Evolutionary conservation across 2,329 filamentous ascomycete species (phyloP).

Genomic region (Venturia oleaginea): DNA sequence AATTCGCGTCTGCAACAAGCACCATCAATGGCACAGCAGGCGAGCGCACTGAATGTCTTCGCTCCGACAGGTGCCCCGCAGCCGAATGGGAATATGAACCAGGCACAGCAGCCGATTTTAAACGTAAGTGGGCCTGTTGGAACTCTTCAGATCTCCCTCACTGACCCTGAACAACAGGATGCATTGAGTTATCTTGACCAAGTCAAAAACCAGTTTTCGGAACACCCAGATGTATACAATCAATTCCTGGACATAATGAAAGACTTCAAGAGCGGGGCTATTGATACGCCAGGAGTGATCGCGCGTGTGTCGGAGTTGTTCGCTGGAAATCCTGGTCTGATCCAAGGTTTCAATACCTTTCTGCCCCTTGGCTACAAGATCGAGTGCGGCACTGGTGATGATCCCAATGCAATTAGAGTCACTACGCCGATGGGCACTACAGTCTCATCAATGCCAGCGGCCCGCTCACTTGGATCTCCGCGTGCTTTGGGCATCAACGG

Average conservation of each 20-base stretch:
- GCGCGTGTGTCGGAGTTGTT: constrained; percentile 93
- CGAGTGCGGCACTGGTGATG: constrained; percentile 86
- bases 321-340: constrained; percentile 86
- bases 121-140: constrained; percentile 44
- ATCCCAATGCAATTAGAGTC: constrained; percentile 91
- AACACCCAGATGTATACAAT: constrained; percentile 96
- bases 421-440: constrained; percentile 98
- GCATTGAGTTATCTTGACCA: constrained; percentile 95
- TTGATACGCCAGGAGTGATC: constrained; percentile 90
- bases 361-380: constrained; percentile 92
- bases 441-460: constrained; percentile 68
- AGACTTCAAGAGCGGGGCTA: constrained; percentile 93
- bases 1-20: neutral
- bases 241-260: constrained; percentile 98
- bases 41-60: neutral
- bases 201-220: constrained; percentile 95
- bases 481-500: constrained; percentile 1
- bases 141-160: neutral
- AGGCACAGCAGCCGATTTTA: constrained; percentile 77
- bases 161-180: constrained; percentile 38
- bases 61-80: neutral
- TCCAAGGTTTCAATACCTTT: constrained; percentile 98
- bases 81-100: constrained; percentile 47
- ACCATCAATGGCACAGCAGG: neutral
- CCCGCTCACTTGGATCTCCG: constrained; percentile 33